Conservation (phyloP, 345 rosid species). For the Clarkia xantiana region DNA sequence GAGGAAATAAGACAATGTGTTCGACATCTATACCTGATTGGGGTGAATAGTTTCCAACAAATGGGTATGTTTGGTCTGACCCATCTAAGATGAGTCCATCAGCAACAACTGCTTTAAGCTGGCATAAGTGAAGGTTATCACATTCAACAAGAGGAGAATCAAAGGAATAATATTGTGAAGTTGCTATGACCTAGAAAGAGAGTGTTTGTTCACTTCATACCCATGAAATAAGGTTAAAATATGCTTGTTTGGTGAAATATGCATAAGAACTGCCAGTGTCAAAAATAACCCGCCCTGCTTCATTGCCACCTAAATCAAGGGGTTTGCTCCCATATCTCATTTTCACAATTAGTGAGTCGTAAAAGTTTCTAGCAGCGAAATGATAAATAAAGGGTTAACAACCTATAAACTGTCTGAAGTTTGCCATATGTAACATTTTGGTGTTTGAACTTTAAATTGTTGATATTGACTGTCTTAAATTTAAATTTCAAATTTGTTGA, state of each 20-base stretch:
- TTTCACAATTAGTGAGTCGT: conserved; percentile 36
- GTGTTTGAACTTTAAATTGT: too few species aligned
- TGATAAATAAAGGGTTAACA: not conserved
- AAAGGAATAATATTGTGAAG: not conserved
- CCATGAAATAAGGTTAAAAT: conserved; percentile 44
- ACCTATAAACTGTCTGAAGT: too few species aligned
- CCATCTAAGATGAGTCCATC: conserved; percentile 34
- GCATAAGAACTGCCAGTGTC: conserved; percentile 93
- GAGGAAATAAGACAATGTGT: not conserved
- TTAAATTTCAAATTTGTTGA: too few species aligned
- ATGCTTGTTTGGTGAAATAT: conserved; percentile 61
- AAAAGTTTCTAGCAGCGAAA: conserved; percentile 34
- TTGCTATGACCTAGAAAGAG: not conserved
- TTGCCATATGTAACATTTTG: too few species aligned
- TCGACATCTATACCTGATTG: conserved; percentile 38
- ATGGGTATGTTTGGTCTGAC: conserved; percentile 56
- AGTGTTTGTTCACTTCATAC: conserved; percentile 41
- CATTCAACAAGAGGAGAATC: not conserved
- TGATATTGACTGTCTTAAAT: too few species aligned
- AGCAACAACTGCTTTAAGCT: conserved; percentile 42
- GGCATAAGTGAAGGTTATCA: conserved; percentile 12
- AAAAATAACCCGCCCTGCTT: conserved; percentile 34
- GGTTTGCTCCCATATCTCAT: conserved; percentile 47
- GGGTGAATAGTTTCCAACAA: conserved; percentile 52
- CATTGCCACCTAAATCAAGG: conserved; percentile 38